phyloP scores from a whole-genome alignment of 177 flowering plant genomes.

The Vitis hybrid region DNA sequence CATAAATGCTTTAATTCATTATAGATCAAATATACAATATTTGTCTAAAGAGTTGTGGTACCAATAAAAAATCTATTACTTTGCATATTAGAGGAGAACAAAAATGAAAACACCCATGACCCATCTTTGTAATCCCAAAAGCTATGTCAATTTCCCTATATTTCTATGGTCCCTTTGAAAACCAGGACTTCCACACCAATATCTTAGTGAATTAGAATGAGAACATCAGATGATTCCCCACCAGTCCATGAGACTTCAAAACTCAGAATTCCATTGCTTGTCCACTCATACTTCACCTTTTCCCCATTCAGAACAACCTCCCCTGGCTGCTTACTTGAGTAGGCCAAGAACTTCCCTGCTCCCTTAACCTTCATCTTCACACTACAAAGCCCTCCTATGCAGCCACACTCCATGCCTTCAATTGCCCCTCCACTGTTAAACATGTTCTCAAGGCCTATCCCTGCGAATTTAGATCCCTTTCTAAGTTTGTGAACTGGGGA shows the following conservation, averaged over 20 bases:
- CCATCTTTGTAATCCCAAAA: too few relatives aligned
- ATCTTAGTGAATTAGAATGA: too few relatives aligned
- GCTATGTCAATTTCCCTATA: too few relatives aligned
- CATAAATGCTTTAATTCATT: too few relatives aligned
- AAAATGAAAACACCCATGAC: too few relatives aligned
- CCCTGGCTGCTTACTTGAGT: slow-evolving; percentile 55
- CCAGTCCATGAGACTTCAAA: slow-evolving; percentile 43
- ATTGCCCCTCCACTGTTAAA: slow-evolving; percentile 71
- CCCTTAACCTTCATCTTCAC: slow-evolving; percentile 63
- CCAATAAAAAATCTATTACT: too few relatives aligned
- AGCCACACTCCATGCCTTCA: slow-evolving; percentile 36
- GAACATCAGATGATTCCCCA: too few relatives aligned
- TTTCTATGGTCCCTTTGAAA: too few relatives aligned
- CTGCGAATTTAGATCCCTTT: slow-evolving; percentile 45
- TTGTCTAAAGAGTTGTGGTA: too few relatives aligned
- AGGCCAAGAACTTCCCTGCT: slow-evolving; percentile 66
- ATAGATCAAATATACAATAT: too few relatives aligned
- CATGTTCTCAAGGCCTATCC: slow-evolving; percentile 76
- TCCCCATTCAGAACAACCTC: slow-evolving; percentile 47
- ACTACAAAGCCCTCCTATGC: slow-evolving; percentile 11
- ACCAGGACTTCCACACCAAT: too few relatives aligned
- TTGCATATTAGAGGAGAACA: too few relatives aligned
- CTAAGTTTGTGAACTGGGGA: slow-evolving; percentile 54
- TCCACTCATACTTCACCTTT: slow-evolving; percentile 51
- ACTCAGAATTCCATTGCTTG: slow-evolving; percentile 34